phyloP scores from a whole-genome alignment of 2,329 filamentous ascomycete genomes.

The Xylariomycetidae sp. region DNA sequence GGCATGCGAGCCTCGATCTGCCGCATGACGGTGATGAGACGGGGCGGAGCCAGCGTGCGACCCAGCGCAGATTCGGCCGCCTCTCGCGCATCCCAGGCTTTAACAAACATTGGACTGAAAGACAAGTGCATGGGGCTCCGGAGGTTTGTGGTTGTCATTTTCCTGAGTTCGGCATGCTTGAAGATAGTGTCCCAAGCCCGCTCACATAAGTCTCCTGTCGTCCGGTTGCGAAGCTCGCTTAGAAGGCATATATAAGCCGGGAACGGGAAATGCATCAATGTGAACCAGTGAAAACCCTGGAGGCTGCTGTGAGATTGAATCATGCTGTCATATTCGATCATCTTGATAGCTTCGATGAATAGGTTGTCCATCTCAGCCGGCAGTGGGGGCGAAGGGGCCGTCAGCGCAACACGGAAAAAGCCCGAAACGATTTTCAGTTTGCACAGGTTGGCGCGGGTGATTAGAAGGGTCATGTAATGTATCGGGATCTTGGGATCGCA shows the following conservation, averaged over 20 bases:
- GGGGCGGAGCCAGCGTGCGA: conserved; percentile 36
- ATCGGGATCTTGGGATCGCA: conserved; percentile 56
- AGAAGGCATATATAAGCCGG: conserved; percentile 58
- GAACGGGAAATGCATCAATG: conserved; percentile 55
- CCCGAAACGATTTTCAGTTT: conserved; percentile 53
- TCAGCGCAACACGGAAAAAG: conserved; percentile 43
- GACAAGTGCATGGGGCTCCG: conserved; percentile 54
- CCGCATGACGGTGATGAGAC: conserved; percentile 44
- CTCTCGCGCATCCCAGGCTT: conserved; percentile 57
- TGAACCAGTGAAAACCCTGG: conserved; percentile 54
- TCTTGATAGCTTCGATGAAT: conserved; percentile 50
- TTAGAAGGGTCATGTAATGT: conserved; percentile 54
- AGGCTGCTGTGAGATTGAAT: conserved; percentile 48
- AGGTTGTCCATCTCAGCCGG: conserved; percentile 46
- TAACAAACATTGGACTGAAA: conserved; percentile 54
- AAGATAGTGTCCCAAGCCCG: conserved; percentile 55
- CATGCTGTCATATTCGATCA: conserved; percentile 56
- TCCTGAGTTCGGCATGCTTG: conserved; percentile 49
- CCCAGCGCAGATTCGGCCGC: conserved; percentile 42
- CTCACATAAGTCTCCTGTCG: conserved; percentile 51
- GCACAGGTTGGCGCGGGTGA: conserved; percentile 51
- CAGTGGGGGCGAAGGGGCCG: conserved; percentile 33
- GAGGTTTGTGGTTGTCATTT: conserved; percentile 42
- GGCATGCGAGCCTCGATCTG: conserved; percentile 32
- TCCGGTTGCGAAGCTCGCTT: conserved; percentile 48